Base-by-base conservation (phyloP, 176 grass and related monocot species). In the Bonia amplexicaulis region DNA sequence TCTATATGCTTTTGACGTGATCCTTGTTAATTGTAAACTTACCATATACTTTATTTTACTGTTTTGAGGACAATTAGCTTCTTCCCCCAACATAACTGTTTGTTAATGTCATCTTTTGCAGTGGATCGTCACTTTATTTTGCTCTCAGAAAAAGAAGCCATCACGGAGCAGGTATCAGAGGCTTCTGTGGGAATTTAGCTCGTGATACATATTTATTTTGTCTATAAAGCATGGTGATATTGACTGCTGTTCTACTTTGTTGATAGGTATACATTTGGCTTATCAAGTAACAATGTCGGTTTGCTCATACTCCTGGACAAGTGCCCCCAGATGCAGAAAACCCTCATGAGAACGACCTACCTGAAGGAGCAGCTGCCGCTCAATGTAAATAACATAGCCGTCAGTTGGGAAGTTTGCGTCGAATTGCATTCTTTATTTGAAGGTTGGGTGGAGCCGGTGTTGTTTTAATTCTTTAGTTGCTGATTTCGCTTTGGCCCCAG, bases 281-380 rank as follows among this genome's bases (percentile, higher is more conserved):
- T 89, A 71, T 94, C 96, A 52, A 89, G 78, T 81, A 92, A 85
- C 82, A 99, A 94, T 80, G 90, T 85, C 0, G 96, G 96, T 4
- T 82, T 99, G 82, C 81, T 99, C 66, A 7, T 96, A 76, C 90
- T 99, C 44, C 58, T 99, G 80, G 91, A 99, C 57, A 96, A 94
- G 81, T 92, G 71, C 71, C 96, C 91, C 7, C 78, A 78, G 64
- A 84, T 95, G 60, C 85, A 92, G 83, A 92, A 85, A 58, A 86
- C 47, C 49, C 76, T 86, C 42, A 29, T 77, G 20, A 88, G 76
- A 78, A 90, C 35, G 31, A 59, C 69, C 35, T 78, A 13, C 23
- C 16, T 31, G 62, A 68, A 87, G 60, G 29, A 74, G 80, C 75
- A 80, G 20, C 1, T 58, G 37, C 22, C 66, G 88, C 53, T 72